phyloP scores from a whole-genome alignment of 306 rosid genomes.

The Ormosia semicastrata region DNA sequence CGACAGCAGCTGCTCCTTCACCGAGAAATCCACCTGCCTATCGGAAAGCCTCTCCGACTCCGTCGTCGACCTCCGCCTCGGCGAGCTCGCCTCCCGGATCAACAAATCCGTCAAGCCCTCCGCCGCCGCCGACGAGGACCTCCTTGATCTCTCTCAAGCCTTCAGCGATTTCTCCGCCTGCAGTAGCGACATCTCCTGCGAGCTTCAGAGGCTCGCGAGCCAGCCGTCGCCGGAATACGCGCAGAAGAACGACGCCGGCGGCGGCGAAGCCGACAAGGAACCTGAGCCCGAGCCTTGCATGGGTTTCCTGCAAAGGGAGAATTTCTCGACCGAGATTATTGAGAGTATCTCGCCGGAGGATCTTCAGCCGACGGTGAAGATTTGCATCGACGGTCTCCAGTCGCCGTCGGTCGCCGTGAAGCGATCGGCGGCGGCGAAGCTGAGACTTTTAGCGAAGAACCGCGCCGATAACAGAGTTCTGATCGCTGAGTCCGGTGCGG shows the following conservation, averaged over 20 bases:
- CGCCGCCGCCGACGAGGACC: slow-evolving; percentile 50
- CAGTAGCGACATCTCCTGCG: slow-evolving; percentile 94
- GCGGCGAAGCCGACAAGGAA: neutral
- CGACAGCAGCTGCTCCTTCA: slow-evolving; percentile 40
- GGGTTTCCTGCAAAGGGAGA: slow-evolving; percentile 86
- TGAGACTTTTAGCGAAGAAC: slow-evolving; percentile 86
- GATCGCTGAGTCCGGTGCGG: slow-evolving; percentile 94
- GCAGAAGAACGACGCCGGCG: slow-evolving; percentile 17
- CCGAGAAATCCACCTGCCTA: slow-evolving; percentile 49
- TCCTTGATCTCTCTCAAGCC: slow-evolving; percentile 81
- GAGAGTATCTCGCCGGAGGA: slow-evolving; percentile 99
- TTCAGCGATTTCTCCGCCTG: slow-evolving; percentile 87
- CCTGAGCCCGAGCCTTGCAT: slow-evolving; percentile 74
- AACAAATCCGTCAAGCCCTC: slow-evolving; percentile 39
- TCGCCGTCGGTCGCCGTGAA: slow-evolving; percentile 74
- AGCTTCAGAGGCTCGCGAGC: slow-evolving; percentile 75
- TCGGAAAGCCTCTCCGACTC: slow-evolving; percentile 84
- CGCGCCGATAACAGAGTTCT: slow-evolving; percentile 77
- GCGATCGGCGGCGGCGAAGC: slow-evolving; percentile 94
- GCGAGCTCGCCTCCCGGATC: slow-evolving; percentile 72
- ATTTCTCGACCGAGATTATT: slow-evolving; percentile 87
- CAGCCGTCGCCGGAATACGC: slow-evolving; percentile 59
- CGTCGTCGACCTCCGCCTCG: slow-evolving; percentile 81
- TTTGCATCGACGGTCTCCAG: slow-evolving; percentile 79
- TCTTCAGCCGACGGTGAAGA: slow-evolving; percentile 95